phyloP scores from a whole-genome alignment of 176 grass and related monocot species.

The Rhynchospora breviuscula region DNA sequence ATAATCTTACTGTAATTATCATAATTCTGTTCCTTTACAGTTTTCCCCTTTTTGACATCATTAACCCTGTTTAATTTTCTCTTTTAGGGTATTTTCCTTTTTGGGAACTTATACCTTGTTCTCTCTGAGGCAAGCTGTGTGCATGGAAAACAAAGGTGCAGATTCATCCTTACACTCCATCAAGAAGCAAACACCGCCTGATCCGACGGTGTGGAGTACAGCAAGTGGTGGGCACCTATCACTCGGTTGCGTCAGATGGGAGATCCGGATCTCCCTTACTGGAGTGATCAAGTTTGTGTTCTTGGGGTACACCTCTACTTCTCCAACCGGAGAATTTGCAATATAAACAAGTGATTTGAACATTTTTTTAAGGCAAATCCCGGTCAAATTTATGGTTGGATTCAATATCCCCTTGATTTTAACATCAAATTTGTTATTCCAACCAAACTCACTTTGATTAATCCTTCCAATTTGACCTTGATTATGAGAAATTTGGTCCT shows the following conservation, averaged over 20 bases:
- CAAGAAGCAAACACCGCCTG: constrained; percentile 64
- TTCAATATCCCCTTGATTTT: constrained; percentile 23
- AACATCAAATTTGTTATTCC: constrained; percentile 16
- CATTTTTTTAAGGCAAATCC: constrained; percentile 53
- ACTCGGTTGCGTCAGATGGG: constrained; percentile 72
- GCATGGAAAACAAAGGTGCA: constrained; percentile 58
- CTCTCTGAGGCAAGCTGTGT: constrained; percentile 79
- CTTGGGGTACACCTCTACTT: constrained; percentile 75
- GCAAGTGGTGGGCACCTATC: constrained; percentile 89
- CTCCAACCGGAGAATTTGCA: constrained; percentile 51
- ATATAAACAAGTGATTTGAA: constrained; percentile 63
- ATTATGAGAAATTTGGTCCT: constrained; percentile 15
- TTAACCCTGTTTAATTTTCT: constrained; percentile 16
- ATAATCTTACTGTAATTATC: constrained; percentile 8
- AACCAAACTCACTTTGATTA: constrained; percentile 5
- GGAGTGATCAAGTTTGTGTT: constrained; percentile 50
- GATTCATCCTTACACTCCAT: constrained; percentile 72
- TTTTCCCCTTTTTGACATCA: constrained; percentile 14
- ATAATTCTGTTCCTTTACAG: not conserved
- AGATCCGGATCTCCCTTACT: constrained; percentile 78
- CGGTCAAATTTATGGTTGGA: constrained; percentile 2
- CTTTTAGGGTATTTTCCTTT: constrained; percentile 24
- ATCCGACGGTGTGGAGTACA: constrained; percentile 68
- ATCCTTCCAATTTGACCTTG: constrained; percentile 4
- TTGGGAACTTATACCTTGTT: constrained; percentile 95